These are phyloP conservation scores for Claviceps citrina DNA, from an alignment of 2,329 filamentous ascomycete species.

Conservation along the genomic window DNA sequence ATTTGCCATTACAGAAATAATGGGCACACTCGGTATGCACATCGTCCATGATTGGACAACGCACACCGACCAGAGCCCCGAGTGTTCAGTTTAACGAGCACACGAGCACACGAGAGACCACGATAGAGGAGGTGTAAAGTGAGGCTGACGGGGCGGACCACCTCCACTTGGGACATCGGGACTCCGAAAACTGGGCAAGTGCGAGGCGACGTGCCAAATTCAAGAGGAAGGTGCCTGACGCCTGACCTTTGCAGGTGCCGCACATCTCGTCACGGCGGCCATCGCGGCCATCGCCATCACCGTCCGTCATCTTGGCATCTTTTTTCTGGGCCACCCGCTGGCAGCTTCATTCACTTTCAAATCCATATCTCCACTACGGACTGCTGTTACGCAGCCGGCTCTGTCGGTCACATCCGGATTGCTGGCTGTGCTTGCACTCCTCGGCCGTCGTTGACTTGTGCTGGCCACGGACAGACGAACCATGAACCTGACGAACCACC, in stretches of 20 bases:
- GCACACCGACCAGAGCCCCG: background rate
- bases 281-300: background rate
- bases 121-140: background rate
- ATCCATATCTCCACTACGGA: no score
- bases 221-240: no score
- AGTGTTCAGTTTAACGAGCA: background rate
- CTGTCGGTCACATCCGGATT: background rate
- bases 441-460: background rate
- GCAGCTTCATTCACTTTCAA: background rate
- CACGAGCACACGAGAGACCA: background rate
- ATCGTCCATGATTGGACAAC: background rate
- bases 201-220: background rate
- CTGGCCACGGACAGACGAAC: background rate
- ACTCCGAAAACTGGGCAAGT: background rate
- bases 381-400: background rate
- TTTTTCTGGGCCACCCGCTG: background rate
- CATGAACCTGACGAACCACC: background rate
- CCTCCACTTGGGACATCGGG: background rate
- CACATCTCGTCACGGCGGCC: background rate
- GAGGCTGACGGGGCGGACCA: slow-evolving; percentile 3
- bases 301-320: background rate
- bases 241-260: no score
- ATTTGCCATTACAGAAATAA: background rate
- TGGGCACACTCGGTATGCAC: background rate
- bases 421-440: background rate